Conservation (phyloP, 495 filamentous ascomycete species). For the Talaromyces wortmannii region DNA sequence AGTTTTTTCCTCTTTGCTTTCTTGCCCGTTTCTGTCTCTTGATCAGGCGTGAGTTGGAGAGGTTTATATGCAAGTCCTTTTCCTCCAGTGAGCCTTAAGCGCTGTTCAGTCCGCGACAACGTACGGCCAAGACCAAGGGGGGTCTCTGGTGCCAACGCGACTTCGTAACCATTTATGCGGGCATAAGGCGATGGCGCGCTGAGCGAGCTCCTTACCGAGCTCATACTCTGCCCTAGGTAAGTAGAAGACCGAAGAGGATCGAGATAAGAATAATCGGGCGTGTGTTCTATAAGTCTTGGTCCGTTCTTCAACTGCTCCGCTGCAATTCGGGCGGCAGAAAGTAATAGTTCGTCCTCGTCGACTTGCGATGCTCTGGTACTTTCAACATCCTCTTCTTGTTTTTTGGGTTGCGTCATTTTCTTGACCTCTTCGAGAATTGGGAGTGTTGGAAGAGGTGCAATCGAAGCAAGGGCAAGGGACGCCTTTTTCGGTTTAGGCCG, state of each 20-base stretch:
- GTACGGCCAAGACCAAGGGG: constrained; percentile 28
- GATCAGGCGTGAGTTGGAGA: constrained; percentile 22
- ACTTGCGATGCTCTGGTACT: constrained; percentile 18
- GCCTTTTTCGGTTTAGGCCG: constrained; percentile 11
- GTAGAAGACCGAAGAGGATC: constrained; percentile 17
- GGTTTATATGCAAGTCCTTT: constrained; percentile 36
- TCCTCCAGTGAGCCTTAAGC: constrained; percentile 31
- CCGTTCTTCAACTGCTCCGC: constrained; percentile 33
- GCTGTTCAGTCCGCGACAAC: constrained; percentile 34
- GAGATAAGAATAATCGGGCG: constrained; percentile 8
- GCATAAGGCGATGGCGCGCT: constrained; percentile 18
- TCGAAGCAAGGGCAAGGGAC: constrained; percentile 26
- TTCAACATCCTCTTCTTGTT: constrained; percentile 10
- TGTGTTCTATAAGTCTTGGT: constrained; percentile 23
- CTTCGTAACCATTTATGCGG: constrained; percentile 25
- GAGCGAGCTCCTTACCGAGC: constrained; percentile 3
- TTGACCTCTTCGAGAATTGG: constrained; percentile 29
- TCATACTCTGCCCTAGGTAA: constrained; percentile 18
- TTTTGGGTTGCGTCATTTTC: constrained; percentile 18
- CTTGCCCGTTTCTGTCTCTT: constrained; percentile 9
- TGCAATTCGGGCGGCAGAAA: constrained; percentile 35
- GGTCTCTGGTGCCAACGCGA: constrained; percentile 31
- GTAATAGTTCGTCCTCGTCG: constrained; percentile 36
- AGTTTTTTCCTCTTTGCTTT: not conserved
- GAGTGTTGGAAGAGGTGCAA: constrained; percentile 29